A percentile compares a stretch with the other conserved stretches of the same genome.
Evolutionary conservation across 495 filamentous ascomycete genomes (phyloP).

Genomic region (Neurospora sp.): DNA sequence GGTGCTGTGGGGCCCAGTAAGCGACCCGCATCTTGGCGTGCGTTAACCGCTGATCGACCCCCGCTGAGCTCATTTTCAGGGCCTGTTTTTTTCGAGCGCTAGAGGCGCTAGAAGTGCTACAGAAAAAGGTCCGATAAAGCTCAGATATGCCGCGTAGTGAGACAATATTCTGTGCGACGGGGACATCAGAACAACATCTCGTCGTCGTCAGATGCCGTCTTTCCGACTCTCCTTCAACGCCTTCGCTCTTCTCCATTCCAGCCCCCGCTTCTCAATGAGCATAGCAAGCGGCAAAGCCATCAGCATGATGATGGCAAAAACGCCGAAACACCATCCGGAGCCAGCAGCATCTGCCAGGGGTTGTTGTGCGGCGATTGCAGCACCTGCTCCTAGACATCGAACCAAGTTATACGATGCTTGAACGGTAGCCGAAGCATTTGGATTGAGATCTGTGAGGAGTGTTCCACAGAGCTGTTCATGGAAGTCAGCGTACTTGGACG

Average conservation of each 20-base stretch:
- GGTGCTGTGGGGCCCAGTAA: not conserved
- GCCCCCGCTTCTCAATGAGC: not conserved
- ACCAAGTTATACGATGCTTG: conserved; percentile 9
- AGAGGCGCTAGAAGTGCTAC: not conserved
- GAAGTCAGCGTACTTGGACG: not conserved
- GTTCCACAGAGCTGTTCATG: conserved; percentile 1
- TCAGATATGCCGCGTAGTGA: not conserved
- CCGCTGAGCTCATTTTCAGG: not conserved
- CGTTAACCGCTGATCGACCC: not conserved
- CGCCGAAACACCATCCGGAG: conserved; percentile 7
- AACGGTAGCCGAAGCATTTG: conserved; percentile 7
- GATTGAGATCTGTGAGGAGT: conserved; percentile 22
- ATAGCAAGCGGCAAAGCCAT: not conserved
- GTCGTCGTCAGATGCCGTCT: not conserved
- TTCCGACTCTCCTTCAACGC: not conserved
- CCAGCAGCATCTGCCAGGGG: conserved; percentile 7
- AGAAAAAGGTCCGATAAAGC: not conserved
- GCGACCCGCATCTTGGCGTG: not conserved
- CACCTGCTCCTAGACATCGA: conserved; percentile 5
- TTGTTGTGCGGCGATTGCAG: conserved; percentile 5
- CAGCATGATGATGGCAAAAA: conserved; percentile 6
- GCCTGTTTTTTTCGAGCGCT: not conserved
- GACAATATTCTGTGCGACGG: not conserved
- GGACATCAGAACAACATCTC: not conserved
- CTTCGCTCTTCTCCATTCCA: not conserved